Conservation (phyloP, 129 eudicot species). For the Flaveria brownii region DNA sequence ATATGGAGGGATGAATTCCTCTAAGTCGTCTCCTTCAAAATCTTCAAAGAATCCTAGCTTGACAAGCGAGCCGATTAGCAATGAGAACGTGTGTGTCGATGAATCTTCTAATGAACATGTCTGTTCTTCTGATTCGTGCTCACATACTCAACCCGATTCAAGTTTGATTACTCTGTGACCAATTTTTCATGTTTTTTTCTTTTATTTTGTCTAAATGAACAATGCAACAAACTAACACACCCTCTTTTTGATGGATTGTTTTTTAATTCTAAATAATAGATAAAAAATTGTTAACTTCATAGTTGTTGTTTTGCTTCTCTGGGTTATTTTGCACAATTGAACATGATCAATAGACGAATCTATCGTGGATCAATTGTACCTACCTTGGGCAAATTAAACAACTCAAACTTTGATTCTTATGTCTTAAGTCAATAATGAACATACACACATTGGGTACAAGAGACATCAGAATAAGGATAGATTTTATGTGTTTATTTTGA, state of each 20-base stretch:
- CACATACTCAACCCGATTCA: constrained; percentile 44
- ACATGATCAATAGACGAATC: too few species aligned
- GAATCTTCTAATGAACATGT: constrained; percentile 35
- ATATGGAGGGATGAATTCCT: constrained; percentile 36
- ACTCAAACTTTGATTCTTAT: too few species aligned
- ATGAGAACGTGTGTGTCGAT: constrained; percentile 12
- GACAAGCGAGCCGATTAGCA: constrained; percentile 34
- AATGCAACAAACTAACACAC: constrained; percentile 17
- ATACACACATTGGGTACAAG: background rate
- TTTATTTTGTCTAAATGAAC: constrained; percentile 22
- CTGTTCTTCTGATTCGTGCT: constrained; percentile 30
- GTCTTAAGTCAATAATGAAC: too few species aligned
- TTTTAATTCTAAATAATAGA: constrained; percentile 38
- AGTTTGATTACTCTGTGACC: background rate
- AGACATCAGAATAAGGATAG: background rate
- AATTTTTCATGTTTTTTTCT: background rate
- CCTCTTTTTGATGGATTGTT: constrained; percentile 19
- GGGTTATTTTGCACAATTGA: background rate
- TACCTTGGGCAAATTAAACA: too few species aligned
- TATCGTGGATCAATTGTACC: too few species aligned
- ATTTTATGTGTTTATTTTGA: background rate
- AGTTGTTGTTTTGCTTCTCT: background rate
- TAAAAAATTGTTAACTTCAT: background rate
- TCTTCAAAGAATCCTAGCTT: constrained; percentile 41
- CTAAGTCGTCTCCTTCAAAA: constrained; percentile 40